Conservation (phyloP, 192 early-diverging fungal species). For the Umbelopsis vinacea region DNA sequence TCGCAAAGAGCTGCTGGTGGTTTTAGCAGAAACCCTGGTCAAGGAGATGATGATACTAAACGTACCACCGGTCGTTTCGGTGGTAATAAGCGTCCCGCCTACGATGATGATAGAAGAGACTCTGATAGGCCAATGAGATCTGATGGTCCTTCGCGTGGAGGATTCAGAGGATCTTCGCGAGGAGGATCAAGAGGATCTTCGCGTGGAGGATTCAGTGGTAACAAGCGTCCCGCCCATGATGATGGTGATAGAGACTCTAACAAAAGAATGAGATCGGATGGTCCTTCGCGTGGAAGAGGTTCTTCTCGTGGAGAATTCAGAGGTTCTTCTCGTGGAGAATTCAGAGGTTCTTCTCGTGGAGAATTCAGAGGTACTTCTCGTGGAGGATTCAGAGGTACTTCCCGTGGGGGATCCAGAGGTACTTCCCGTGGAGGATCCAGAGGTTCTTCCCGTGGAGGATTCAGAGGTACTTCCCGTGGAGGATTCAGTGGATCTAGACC, state of each 20-base stretch:
- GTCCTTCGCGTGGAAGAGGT: not conserved
- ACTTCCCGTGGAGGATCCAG: too few species aligned
- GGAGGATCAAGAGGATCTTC: too few species aligned
- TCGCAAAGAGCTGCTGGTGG: slow-evolving; percentile 29
- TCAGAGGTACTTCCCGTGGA: too few species aligned
- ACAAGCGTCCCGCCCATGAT: not conserved
- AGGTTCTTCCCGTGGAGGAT: too few species aligned
- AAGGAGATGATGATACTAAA: not conserved
- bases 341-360: too few species aligned
- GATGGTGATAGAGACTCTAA: not conserved
- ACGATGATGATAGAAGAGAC: not conserved
- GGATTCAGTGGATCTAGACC: not conserved
- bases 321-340: too few species aligned
- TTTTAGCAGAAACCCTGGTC: not conserved
- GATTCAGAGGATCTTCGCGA: too few species aligned
- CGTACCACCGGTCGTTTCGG: not conserved
- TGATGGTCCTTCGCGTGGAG: not conserved
- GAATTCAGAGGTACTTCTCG: too few species aligned
- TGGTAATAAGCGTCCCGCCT: not conserved
- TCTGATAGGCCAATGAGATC: not conserved
- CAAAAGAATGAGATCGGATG: not conserved
- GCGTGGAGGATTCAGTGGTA: too few species aligned
- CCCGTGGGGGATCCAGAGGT: too few species aligned
- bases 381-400: too few species aligned
- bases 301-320: too few species aligned